Evolutionary conservation across 2,329 filamentous ascomycete genomes (phyloP), one percentile per base, ranked within the genome.

Genomic region (Aspergillus felis): DNA sequence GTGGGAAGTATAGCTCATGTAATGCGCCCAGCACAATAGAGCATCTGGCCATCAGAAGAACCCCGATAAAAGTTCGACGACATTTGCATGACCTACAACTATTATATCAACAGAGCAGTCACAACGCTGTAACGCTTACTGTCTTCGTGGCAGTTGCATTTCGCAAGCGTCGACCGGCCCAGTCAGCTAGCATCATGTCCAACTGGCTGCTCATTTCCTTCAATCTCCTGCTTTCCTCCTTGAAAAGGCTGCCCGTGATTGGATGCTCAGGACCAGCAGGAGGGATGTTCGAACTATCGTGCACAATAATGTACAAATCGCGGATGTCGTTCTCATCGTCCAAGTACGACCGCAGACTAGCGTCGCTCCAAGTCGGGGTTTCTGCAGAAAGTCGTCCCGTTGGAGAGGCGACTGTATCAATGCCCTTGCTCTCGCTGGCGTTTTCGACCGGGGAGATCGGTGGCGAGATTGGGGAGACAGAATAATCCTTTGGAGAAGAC

Each of bases 141-240:
- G 27, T 59, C 59, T 63, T 68, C 47, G 58, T 56, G 6, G 60
- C 55, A 24, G 66, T 61, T 24, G 42, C 24, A 51, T 57, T 67
- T 38, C 64, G 70, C 50, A 66, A 55, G 60, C 79, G 79, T 59
- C 76, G 79, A 51, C 78, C 74, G 62, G 96, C 80, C 87, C 91
- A 92, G 68, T 90, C 87, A 64, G 88, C 88, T 48, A 96, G 83
- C 84, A 96, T 87, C 22, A 89, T 86, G 76, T 99, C 93, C 64
- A 97, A 82, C 81, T 93, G 88, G 77, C 88, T 89, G 58, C 91
- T 93, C 75, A 99, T 92, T 71, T 94, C 91, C 53, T 88, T 88
- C 69, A 97, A 76, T 69, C 89, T 89, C 64, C 89, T 90, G 69
- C 91, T 92, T 75, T 96, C 91, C 70, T 96, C 90, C 51, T 86